Evolutionary conservation across 208 protist genomes (phyloP), one percentile per base, ranked within the genome.

Genomic region (Trypanosoma lewisi): DNA sequence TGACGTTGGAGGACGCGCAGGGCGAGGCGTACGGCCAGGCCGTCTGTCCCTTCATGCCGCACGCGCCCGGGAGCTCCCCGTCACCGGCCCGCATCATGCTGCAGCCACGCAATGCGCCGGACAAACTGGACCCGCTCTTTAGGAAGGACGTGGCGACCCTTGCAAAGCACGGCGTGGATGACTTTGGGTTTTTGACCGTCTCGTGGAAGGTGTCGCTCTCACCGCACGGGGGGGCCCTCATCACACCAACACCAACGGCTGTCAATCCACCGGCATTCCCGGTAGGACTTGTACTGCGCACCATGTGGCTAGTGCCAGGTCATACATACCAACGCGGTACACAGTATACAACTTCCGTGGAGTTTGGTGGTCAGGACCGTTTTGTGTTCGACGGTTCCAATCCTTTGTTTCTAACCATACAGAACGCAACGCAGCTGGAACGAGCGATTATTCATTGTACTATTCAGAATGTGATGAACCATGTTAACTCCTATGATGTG

Each of bases 101-200:
- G 54, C 77, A 83, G 37, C 86, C 89, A 2, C 89, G 89, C 48
- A 80, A 91, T 69, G 64, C 57, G 5, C 75, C 82, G 19, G 78
- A 91, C 44, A 63, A 63, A n/a, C 27, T 42, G 11, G 80, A 95
- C 51, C 77, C 84, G 1, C 65, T 86, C 0, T 91, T 85, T 50
- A 62, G 65, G 14, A 45, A 70, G 5, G 89, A 95, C 63, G 73
- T 83, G 28, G 70, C 69, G 12, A 50, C 63, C 1, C 83, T 95
- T 16, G 53, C 59, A n/a, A 55, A 59, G 42, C 68, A 77, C 49
- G 63, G 72, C 27, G 68, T 88, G 17, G 89, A 93, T 60, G 85
- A 93, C 67, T 95, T 92, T 70, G 89, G 89, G 28, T 93, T 82
- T 63, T 69, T 93, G 9, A 80, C 64, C 7, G 53, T 95, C 14